phyloP scores from a whole-genome alignment of 306 rosid genomes.

The Carpinus viminea region DNA sequence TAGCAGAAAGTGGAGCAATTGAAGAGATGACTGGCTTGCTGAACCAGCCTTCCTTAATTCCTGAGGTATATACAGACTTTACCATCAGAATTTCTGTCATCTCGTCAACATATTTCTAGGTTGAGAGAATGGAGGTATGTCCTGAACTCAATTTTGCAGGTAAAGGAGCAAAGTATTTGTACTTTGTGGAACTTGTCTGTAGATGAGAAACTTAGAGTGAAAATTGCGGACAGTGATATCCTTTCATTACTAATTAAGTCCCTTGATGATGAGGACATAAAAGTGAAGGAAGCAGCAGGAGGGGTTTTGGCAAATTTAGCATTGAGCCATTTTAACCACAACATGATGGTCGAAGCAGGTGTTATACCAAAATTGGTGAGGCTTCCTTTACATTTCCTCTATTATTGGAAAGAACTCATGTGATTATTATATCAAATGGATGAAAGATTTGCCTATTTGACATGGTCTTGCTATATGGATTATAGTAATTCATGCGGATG shows the following conservation, averaged over 20 bases:
- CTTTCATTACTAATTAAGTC: constrained; percentile 61
- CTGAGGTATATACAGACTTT: constrained; percentile 55
- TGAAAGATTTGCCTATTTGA: constrained; percentile 15
- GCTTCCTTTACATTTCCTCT: constrained; percentile 26
- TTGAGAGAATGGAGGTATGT: constrained; percentile 38
- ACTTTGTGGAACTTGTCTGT: constrained; percentile 81
- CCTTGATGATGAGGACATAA: constrained; percentile 70
- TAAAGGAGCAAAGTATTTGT: constrained; percentile 77
- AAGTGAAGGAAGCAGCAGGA: constrained; percentile 81
- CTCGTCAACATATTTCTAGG: constrained; percentile 20
- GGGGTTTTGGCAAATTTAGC: constrained; percentile 86
- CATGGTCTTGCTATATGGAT: constrained; percentile 15
- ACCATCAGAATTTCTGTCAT: constrained; percentile 11
- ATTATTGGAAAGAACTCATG: constrained; percentile 15
- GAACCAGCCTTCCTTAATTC: constrained; percentile 49
- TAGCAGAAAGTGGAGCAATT: constrained; percentile 82
- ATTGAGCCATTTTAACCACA: constrained; percentile 56
- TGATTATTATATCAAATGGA: constrained; percentile 5
- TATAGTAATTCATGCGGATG: not conserved
- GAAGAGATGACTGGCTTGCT: constrained; percentile 83
- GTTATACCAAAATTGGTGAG: constrained; percentile 83
- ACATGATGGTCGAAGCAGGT: constrained; percentile 78
- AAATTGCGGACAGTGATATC: constrained; percentile 54
- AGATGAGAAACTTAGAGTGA: constrained; percentile 67
- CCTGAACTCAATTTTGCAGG: constrained; percentile 46